A percentile compares a stretch with the other conserved stretches of the same genome.
phyloP scores from a whole-genome alignment of 768 basidiomycete species.

The Kwoniella sp. region DNA sequence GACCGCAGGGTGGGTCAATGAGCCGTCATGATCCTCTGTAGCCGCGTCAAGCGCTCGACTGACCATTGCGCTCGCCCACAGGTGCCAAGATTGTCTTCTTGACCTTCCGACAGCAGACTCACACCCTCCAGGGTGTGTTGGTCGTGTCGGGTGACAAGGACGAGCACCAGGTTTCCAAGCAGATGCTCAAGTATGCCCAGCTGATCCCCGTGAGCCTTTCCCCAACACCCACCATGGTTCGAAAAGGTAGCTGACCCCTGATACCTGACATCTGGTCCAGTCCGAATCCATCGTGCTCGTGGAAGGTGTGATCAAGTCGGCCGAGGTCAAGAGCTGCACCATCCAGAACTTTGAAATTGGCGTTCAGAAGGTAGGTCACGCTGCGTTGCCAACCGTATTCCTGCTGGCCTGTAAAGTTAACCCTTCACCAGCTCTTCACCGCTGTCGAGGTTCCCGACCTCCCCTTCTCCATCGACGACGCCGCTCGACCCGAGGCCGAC shows the following conservation, averaged over 20 bases:
- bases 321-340: conserved; percentile 86
- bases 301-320: conserved; percentile 71
- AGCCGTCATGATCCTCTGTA: too few species aligned
- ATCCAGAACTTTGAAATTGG: conserved; percentile 83
- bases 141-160: conserved; percentile 58
- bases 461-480: conserved; percentile 91
- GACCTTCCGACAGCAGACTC: conserved; percentile 78
- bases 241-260: conserved; percentile 6
- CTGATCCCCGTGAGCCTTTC: conserved; percentile 55
- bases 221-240: neutral
- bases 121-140: conserved; percentile 81
- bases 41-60: neutral
- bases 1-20: conserved; percentile 64
- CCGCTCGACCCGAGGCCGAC: conserved; percentile 73
- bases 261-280: conserved; percentile 18
- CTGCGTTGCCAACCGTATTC: neutral
- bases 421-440: conserved; percentile 70
- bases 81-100: conserved; percentile 93
- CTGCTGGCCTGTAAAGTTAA: too few species aligned
- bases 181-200: conserved; percentile 92
- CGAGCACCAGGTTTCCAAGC: conserved; percentile 67
- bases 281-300: conserved; percentile 87
- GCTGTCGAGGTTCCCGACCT: conserved; percentile 67
- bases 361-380: conserved; percentile 63
- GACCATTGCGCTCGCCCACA: conserved; percentile 18